phyloP scores from a whole-genome alignment of 192 early-diverging fungal species.

The Oehlia diaphana region DNA sequence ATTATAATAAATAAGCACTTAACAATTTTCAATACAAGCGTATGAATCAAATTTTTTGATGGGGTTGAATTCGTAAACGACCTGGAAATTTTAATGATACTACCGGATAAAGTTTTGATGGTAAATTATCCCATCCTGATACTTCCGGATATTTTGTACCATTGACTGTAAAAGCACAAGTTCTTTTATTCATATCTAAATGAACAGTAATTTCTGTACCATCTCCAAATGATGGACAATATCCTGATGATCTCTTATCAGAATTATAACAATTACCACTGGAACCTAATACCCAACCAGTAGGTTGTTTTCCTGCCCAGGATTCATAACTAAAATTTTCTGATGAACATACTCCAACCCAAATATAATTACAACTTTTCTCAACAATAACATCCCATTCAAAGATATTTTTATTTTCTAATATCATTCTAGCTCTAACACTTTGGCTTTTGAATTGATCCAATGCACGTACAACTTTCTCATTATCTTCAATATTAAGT shows the following conservation, averaged over 20 bases:
- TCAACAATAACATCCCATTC: conserved; percentile 27
- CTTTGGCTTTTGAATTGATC: too few species aligned
- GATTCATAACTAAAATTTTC: neutral
- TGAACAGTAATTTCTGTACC: conserved; percentile 14
- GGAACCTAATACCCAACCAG: conserved; percentile 1
- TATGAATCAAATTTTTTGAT: neutral
- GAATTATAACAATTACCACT: neutral
- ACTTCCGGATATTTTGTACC: neutral
- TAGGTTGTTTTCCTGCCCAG: neutral
- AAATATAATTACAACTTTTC: neutral
- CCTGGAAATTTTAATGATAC: neutral
- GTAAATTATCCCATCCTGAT: conserved; percentile 4
- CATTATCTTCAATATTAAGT: too few species aligned
- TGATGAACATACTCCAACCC: conserved; percentile 1
- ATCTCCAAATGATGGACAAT: neutral
- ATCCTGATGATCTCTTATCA: too few species aligned
- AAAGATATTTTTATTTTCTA: neutral
- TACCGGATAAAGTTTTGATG: conserved; percentile 20
- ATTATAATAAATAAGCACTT: too few species aligned
- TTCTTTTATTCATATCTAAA: conserved; percentile 23
- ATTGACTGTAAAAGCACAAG: conserved; percentile 18
- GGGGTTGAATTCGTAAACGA: neutral
- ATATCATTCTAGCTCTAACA: too few species aligned
- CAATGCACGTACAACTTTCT: too few species aligned
- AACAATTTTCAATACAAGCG: too few species aligned